A percentile compares a stretch with the other conserved stretches of the same genome.
These are phyloP conservation scores for Beauveria australis DNA, from an alignment of 2,329 filamentous ascomycete species.

Conservation along the genomic window DNA sequence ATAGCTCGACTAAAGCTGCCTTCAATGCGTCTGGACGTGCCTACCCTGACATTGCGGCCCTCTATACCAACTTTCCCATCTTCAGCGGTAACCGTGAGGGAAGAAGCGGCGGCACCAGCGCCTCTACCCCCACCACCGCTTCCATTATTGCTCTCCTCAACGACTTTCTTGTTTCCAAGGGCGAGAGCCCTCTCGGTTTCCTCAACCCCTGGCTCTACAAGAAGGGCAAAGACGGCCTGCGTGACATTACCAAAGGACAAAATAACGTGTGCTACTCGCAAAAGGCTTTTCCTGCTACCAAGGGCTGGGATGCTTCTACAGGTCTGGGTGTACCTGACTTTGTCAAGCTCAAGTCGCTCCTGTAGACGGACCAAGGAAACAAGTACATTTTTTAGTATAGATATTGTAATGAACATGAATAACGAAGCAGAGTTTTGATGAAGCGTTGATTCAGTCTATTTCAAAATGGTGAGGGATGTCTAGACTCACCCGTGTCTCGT, in stretches of 20 bases:
- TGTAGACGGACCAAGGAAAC: neutral
- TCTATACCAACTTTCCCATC: conserved; percentile 4
- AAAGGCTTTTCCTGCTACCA: conserved; percentile 8
- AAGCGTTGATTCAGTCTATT: too few species aligned
- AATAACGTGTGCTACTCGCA: conserved; percentile 13
- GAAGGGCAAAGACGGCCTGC: conserved; percentile 14
- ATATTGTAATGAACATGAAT: neutral
- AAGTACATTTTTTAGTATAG: neutral
- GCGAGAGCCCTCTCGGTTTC: conserved; percentile 32
- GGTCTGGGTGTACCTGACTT: conserved; percentile 10
- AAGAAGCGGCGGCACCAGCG: conserved; percentile 19
- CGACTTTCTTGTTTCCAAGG: conserved; percentile 29
- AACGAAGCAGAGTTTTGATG: neutral
- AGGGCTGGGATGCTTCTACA: conserved; percentile 20
- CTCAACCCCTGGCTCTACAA: conserved; percentile 34
- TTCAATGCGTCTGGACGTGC: conserved; percentile 11
- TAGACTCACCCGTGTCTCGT: too few species aligned
- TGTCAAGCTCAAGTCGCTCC: conserved; percentile 3
- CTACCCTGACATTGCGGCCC: conserved; percentile 5
- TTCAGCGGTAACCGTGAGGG: neutral
- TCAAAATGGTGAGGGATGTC: too few species aligned
- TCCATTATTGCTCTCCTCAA: conserved; percentile 35
- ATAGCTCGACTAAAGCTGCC: neutral
- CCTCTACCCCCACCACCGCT: conserved; percentile 32
- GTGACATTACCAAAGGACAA: conserved; percentile 15